Conservation (phyloP, 2,329 filamentous ascomycete species). For the Dendrostoma leiphaemia region DNA sequence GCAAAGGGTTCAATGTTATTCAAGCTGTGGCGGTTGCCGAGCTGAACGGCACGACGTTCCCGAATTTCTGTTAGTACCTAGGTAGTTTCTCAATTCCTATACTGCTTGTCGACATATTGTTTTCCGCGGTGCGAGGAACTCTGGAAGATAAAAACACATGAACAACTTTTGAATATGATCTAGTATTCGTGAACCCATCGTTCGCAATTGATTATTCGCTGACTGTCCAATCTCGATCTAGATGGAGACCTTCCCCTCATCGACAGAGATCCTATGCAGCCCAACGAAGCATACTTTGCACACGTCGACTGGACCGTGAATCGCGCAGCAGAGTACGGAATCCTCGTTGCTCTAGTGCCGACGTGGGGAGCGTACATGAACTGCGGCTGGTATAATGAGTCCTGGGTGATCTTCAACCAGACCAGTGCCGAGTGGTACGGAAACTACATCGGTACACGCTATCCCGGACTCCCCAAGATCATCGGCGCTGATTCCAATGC, state of each 20-base stretch:
- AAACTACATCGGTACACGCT: background rate
- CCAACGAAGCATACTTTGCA: conserved; percentile 3
- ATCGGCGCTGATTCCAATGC: conserved; percentile 2
- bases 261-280: background rate
- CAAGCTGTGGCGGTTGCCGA: conserved; percentile 1
- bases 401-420: background rate
- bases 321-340: background rate
- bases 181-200: too few species aligned
- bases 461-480: conserved; percentile 2
- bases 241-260: background rate
- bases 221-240: too few species aligned
- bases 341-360: background rate
- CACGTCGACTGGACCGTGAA: conserved; percentile 1
- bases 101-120: too few species aligned
- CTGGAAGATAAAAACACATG: too few species aligned
- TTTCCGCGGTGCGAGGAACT: too few species aligned
- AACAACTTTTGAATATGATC: too few species aligned
- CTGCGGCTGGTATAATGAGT: background rate
- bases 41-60: conserved; percentile 1
- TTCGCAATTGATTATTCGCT: background rate
- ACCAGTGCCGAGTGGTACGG: conserved; percentile 1
- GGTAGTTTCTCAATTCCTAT: too few species aligned
- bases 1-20: conserved; percentile 8
- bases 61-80: background rate
- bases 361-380: conserved; percentile 3